Evolutionary conservation across 352 stramenopile genomes (phyloP).

Genomic region (Globisporangium spiculum): DNA sequence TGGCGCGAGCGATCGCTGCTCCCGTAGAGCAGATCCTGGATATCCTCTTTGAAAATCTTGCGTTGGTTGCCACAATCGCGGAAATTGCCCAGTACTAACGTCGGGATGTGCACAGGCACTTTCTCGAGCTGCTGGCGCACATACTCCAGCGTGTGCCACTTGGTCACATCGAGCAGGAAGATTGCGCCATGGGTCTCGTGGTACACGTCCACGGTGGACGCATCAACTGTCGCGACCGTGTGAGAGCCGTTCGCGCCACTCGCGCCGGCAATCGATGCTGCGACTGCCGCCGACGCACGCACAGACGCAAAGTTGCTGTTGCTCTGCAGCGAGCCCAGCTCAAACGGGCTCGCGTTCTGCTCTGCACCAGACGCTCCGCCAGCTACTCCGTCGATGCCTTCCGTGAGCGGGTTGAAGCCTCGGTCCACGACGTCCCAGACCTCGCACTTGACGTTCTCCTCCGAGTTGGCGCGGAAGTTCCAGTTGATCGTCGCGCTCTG

Average conservation of each 20-base stretch:
- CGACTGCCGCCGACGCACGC: conserved; percentile 23
- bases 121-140: conserved; percentile 65
- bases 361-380: background rate
- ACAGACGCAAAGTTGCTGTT: conserved; percentile 19
- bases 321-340: conserved; percentile 15
- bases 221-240: conserved; percentile 72
- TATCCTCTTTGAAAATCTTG: conserved; percentile 87
- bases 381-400: conserved; percentile 3
- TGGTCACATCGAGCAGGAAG: conserved; percentile 86
- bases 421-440: conserved; percentile 90
- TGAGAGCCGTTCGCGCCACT: conserved; percentile 42
- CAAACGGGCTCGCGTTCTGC: conserved; percentile 24
- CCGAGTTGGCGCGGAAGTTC: conserved; percentile 53
- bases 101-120: conserved; percentile 76
- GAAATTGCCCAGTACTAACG: conserved; percentile 82
- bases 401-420: conserved; percentile 40
- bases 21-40: conserved; percentile 70
- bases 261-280: conserved; percentile 16
- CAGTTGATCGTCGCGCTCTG: conserved; percentile 88
- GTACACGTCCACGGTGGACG: conserved; percentile 87
- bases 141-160: conserved; percentile 81
- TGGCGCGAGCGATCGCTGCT: conserved; percentile 30
- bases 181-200: conserved; percentile 85
- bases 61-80: conserved; percentile 60
- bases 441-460: conserved; percentile 89